Evolutionary conservation across 106 monocot species (phyloP), one percentile per base, ranked within the genome.

Genomic region (Allium cepa): DNA sequence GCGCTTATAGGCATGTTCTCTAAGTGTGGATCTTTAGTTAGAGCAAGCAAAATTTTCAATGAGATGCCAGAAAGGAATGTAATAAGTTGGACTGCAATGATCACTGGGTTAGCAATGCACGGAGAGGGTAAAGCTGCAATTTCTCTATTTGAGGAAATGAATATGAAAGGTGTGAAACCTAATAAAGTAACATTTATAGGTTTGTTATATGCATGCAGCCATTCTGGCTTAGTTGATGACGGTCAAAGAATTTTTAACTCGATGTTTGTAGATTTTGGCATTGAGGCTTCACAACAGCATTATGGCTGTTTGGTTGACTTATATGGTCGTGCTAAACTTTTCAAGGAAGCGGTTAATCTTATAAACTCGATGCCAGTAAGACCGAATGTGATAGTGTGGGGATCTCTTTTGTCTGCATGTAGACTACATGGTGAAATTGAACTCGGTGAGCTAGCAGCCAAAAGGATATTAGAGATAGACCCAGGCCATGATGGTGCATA

Each of bases 301-400:
- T 94, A 81, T 69, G 87, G 85, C 2, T 94, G 90, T 66, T 18
- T 94, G 77, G 84, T 75, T 3, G 85, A 94, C 70, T 72, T 94
- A 9, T 66, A 87, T 57, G 84, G 85, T 14, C 67, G 87, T 52
- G 80, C 83, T 4, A 66, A 66, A 48, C 66, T 66, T 52, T 51
- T 51, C 12, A 27, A 66, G 9, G 66, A 52, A 75, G 93, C 86
- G 7, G 50, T 76, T 8, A 74, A 84, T 53, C 75, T 93, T 4
- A 56, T 82, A 18, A 59, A 64, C 10, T 71, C 63, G 10, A 94
- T 94, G 94, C 87, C 79, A 1, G 46, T 94, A 8, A 67, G 75
- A 49, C 90, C 94, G 0, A 90, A 87, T 64, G 48, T 73, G 0
- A 64, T 84, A n/a, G 49, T 91, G 8, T 87, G 94, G 90, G 79